Base-by-base conservation (phyloP, 2,329 filamentous ascomycete genomes). In the Neopestalotiopsis sp. region DNA sequence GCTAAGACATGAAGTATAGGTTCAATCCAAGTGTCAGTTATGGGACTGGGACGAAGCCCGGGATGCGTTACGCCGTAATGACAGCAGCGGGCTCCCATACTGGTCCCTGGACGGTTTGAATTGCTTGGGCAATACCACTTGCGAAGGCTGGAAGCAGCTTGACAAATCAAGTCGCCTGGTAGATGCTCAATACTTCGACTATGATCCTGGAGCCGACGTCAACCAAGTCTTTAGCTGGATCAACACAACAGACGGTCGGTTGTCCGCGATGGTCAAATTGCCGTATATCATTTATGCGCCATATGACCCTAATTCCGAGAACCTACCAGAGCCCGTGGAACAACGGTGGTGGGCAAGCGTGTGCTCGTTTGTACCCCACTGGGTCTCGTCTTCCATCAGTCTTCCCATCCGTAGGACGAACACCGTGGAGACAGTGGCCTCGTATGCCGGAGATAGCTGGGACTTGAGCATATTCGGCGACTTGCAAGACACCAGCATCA, bases 11-110 rank as follows among this genome's bases (percentile, higher is more conserved):
- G 6, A 53, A 4, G 5, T n/a, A 4, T 17, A 59, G 57, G 30
- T 34, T 30, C 57, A 59, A 30, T 14, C 57, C 24, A 59, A 59
- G 30, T 59, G 57, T 59, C 57, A 59, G 57, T 14, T 59, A 13
- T 59, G 57, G 57, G 57, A 59, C 30, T 59, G 57, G 57, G 57
- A 59, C 1, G 12, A 59, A 30, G 24, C 57, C 24, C 57, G 57
- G 28, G 24, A 59, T 6, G 24, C 57, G 1, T 10, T 59, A 3
- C 57, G 4, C 30, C 24, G 30, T 12, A 59, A 34, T 10, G 57
- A 59, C n/a, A 59, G 24, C 12, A 34, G 17, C 30, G 28, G 13
- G 12, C 24, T 59, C 13, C 57, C 57, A 59, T 28, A 30, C 17
- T 59, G 57, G 57, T 34, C 57, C 14, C 24, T 59, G 4, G 13